Evolutionary conservation across 345 rosid genomes (phyloP).

Genomic region (Mallotus nudiflorus): DNA sequence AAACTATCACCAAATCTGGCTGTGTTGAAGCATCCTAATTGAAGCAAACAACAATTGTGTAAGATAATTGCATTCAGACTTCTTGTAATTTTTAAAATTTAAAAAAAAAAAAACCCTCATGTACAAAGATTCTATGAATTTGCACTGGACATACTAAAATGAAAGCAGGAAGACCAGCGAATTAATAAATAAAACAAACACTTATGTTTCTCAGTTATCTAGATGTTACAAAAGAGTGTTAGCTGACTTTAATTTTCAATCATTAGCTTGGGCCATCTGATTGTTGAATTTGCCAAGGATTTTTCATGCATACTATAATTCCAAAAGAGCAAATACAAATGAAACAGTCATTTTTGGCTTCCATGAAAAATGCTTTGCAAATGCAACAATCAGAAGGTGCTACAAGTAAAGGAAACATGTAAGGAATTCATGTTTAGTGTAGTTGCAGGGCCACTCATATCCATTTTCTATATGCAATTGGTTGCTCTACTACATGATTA

Average conservation of each 20-base stretch:
- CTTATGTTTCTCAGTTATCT: neutral
- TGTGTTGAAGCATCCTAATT: constrained; percentile 65
- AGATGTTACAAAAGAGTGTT: neutral
- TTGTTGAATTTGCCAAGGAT: neutral
- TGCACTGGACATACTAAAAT: neutral
- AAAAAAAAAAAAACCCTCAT: neutral
- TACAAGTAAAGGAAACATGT: neutral
- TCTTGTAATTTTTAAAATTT: neutral
- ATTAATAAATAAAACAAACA: neutral
- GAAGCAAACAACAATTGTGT: neutral
- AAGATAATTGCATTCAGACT: neutral
- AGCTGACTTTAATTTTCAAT: neutral
- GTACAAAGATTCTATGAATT: neutral
- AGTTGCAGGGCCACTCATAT: neutral
- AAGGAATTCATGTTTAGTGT: neutral
- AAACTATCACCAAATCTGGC: constrained; percentile 82
- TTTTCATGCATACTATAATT: neutral
- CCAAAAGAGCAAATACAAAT: neutral
- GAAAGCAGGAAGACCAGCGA: neutral
- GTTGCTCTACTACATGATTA: no score
- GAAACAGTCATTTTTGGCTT: neutral
- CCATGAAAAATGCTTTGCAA: neutral
- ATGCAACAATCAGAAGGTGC: neutral
- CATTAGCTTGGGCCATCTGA: neutral
- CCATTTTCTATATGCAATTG: neutral